Conservation (phyloP, 2,329 filamentous ascomycete species). For the Epichloe bromicola region DNA sequence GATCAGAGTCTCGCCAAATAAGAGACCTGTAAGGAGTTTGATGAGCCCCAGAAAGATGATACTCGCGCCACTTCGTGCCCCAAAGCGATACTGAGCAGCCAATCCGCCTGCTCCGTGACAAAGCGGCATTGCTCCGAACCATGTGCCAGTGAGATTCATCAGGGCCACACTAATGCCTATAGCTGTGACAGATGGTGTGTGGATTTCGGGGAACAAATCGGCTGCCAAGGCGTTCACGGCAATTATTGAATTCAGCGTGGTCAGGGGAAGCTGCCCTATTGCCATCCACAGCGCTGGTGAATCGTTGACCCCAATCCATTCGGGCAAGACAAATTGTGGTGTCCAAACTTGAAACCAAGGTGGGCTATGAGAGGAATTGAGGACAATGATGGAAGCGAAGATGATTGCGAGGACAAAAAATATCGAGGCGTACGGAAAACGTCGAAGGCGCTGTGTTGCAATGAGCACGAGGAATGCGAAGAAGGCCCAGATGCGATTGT, state of each 20-base stretch:
- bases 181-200: constrained; percentile 57
- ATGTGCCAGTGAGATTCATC: constrained; percentile 78
- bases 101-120: constrained; percentile 88
- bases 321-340: constrained; percentile 32
- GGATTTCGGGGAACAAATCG: constrained; percentile 60
- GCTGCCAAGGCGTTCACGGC: constrained; percentile 69
- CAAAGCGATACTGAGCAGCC: constrained; percentile 83
- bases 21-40: constrained; percentile 63
- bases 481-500: constrained; percentile 71
- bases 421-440: constrained; percentile 65
- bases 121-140: constrained; percentile 91
- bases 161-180: constrained; percentile 68
- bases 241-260: constrained; percentile 83
- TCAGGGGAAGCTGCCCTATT: constrained; percentile 81
- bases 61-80: constrained; percentile 74
- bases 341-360: constrained; percentile 47
- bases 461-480: constrained; percentile 60
- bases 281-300: constrained; percentile 42
- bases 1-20: constrained; percentile 64
- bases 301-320: constrained; percentile 16
- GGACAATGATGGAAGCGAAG: constrained; percentile 39
- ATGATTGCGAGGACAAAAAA: constrained; percentile 57
- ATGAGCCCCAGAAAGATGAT: constrained; percentile 65
- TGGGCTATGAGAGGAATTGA: constrained; percentile 21
- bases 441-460: constrained; percentile 48